These are phyloP conservation scores for Areca catechu DNA, from an alignment of 176 grass and related monocot genomes.

Conservation along the genomic window DNA sequence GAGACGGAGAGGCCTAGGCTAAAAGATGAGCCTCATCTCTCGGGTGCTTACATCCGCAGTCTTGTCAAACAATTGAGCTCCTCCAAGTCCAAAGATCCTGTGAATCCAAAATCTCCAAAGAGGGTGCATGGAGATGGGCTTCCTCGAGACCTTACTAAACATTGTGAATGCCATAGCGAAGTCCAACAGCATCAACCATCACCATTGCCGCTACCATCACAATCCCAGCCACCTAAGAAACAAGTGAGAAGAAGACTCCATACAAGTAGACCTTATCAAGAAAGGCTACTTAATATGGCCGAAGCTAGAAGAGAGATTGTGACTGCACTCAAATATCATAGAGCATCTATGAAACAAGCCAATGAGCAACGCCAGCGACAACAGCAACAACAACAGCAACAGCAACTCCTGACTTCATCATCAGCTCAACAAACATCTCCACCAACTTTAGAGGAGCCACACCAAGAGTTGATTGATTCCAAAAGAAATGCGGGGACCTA, in stretches of 20 bases:
- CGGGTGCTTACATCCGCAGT: conserved; percentile 80
- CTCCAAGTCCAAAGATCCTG: conserved; percentile 36
- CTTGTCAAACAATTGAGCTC: conserved; percentile 89
- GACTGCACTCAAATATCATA: conserved; percentile 79
- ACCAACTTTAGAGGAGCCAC: background rate
- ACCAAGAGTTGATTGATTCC: conserved; percentile 9
- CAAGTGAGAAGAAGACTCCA: conserved; percentile 91
- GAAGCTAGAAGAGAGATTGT: conserved; percentile 94
- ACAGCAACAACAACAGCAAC: conserved; percentile 23
- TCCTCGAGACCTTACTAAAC: conserved; percentile 20
- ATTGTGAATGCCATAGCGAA: background rate
- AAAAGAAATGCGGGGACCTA: background rate
- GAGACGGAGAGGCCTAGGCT: conserved; percentile 11
- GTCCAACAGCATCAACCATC: conserved; percentile 29
- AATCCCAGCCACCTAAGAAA: conserved; percentile 52
- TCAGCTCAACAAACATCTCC: conserved; percentile 25
- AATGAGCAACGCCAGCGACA: conserved; percentile 62
- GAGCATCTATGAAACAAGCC: conserved; percentile 88
- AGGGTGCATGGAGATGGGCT: background rate
- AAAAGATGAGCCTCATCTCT: conserved; percentile 60
- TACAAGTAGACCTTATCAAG: conserved; percentile 82
- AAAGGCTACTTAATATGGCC: conserved; percentile 92
- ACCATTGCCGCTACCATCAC: conserved; percentile 15
- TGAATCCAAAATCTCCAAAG: background rate
- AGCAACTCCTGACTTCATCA: background rate